These are phyloP conservation scores for Corynespora cassiicola DNA, from an alignment of 2,329 filamentous ascomycete species.

Conservation along the genomic window DNA sequence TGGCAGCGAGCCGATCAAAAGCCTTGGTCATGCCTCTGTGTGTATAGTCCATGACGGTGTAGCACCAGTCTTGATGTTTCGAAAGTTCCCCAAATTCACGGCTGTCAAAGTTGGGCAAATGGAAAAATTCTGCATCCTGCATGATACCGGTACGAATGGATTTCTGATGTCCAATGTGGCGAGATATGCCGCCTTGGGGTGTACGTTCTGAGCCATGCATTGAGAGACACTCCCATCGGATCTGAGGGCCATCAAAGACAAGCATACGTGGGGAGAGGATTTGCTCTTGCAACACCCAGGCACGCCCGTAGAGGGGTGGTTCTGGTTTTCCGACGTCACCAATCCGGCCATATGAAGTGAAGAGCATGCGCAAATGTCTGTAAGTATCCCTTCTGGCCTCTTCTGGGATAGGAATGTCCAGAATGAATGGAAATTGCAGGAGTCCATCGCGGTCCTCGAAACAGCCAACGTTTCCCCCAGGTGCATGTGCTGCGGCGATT, in stretches of 20 bases:
- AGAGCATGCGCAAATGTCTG: slow-evolving; percentile 8
- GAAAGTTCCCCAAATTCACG: slow-evolving; percentile 4
- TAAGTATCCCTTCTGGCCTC: too few species aligned
- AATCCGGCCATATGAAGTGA: slow-evolving; percentile 17
- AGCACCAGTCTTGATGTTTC: slow-evolving; percentile 20
- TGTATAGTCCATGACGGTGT: slow-evolving; percentile 26
- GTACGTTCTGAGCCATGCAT: slow-evolving; percentile 22
- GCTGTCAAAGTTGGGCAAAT: slow-evolving; percentile 2
- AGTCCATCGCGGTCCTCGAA: slow-evolving; percentile 27
- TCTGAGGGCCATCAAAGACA: slow-evolving; percentile 21
- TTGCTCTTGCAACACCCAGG: slow-evolving; percentile 34
- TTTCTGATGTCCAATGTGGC: slow-evolving; percentile 19
- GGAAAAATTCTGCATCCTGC: slow-evolving; percentile 17
- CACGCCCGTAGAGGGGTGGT: slow-evolving; percentile 23
- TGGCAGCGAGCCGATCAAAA: slow-evolving; percentile 22
- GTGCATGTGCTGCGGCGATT: slow-evolving; percentile 28
- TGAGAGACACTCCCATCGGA: slow-evolving; percentile 29
- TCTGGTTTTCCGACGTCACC: slow-evolving; percentile 14
- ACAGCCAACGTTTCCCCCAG: slow-evolving; percentile 23
- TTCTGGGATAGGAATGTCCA: slow-evolving; percentile 9
- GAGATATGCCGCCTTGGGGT: slow-evolving; percentile 16
- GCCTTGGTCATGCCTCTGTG: slow-evolving; percentile 26
- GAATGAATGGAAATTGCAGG: slow-evolving; percentile 20
- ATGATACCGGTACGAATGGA: slow-evolving; percentile 16
- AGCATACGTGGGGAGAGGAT: slow-evolving; percentile 24